Percentiles rank a stretch among this genome's conserved stretches.
These are phyloP conservation scores for Physcomitrellopsis africana DNA, from an alignment of 225 moss, liverwort and hornwort species.

Conservation along the genomic window DNA sequence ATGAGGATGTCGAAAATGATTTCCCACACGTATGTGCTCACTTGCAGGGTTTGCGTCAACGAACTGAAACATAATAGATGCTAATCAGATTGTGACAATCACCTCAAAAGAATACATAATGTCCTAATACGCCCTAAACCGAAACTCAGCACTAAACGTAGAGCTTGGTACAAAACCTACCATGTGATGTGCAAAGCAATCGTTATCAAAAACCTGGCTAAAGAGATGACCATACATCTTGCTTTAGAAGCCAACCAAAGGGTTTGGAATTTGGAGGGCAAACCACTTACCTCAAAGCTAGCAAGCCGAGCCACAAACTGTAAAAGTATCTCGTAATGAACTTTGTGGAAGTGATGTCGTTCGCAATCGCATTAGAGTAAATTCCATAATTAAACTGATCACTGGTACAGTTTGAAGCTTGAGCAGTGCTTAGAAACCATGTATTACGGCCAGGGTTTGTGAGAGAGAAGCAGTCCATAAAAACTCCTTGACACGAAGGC, in stretches of 20 bases:
- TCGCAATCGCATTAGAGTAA: slow-evolving; percentile 34
- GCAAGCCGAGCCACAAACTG: slow-evolving; percentile 66
- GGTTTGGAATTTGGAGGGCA: background rate
- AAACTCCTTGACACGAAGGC: slow-evolving; percentile 8
- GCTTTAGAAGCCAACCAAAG: background rate
- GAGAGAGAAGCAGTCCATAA: slow-evolving; percentile 6
- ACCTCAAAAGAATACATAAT: no score
- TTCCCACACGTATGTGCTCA: slow-evolving; percentile 58
- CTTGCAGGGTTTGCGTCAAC: slow-evolving; percentile 54
- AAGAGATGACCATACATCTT: background rate
- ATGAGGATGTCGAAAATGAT: slow-evolving; percentile 62
- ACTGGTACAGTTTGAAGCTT: background rate
- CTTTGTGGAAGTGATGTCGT: slow-evolving; percentile 15
- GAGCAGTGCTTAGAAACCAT: no score
- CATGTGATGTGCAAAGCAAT: no score
- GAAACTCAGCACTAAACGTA: no score
- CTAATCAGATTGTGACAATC: no score
- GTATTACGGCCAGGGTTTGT: no score
- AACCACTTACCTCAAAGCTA: slow-evolving; percentile 45
- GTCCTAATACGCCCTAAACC: no score
- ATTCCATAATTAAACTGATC: slow-evolving; percentile 50
- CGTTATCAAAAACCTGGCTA: no score
- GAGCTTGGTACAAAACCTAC: no score
- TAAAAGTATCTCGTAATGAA: slow-evolving; percentile 61
- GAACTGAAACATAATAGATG: slow-evolving; percentile 33